These are phyloP conservation scores for Dothidotthia symphoricarpi DNA, from an alignment of 2,329 filamentous ascomycete species.

Conservation along the genomic window DNA sequence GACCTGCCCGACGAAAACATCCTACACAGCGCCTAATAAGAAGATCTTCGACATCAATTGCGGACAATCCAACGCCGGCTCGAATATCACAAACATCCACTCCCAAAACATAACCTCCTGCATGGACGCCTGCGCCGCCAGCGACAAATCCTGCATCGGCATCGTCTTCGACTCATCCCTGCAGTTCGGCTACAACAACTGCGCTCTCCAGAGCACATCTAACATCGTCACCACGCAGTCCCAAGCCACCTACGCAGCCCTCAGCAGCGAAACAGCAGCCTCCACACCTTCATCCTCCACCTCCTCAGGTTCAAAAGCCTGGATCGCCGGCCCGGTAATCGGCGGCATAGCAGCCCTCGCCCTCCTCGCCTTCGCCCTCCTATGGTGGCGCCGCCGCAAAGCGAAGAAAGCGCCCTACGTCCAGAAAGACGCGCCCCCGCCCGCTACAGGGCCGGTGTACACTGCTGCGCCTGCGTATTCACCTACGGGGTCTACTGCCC, in stretches of 20 bases:
- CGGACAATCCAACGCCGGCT: conserved; percentile 27
- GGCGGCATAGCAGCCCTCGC: conserved; percentile 19
- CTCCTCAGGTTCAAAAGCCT: conserved; percentile 18
- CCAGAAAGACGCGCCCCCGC: conserved; percentile 9
- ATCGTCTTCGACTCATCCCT: conserved; percentile 29
- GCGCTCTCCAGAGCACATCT: conserved; percentile 36
- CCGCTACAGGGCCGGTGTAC: conserved; percentile 1
- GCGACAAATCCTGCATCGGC: conserved; percentile 24
- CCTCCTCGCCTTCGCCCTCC: conserved; percentile 14
- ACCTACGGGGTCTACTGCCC: background rate
- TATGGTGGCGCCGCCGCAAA: conserved; percentile 19
- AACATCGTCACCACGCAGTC: conserved; percentile 17
- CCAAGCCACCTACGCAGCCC: conserved; percentile 21
- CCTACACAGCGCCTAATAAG: conserved; percentile 14
- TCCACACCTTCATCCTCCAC: conserved; percentile 1
- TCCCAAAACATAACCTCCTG: conserved; percentile 28
- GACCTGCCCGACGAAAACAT: conserved; percentile 16
- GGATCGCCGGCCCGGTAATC: conserved; percentile 31
- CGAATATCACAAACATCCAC: conserved; percentile 32
- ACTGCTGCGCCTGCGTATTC: conserved; percentile 7
- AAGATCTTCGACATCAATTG: conserved; percentile 32
- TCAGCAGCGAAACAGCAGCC: conserved; percentile 9
- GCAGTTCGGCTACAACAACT: conserved; percentile 29
- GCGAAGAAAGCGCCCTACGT: background rate
- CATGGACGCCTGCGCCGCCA: conserved; percentile 30